Evolutionary conservation across 805 yeast genomes (phyloP).

Genomic region (Starmerella lactis-condensi): DNA sequence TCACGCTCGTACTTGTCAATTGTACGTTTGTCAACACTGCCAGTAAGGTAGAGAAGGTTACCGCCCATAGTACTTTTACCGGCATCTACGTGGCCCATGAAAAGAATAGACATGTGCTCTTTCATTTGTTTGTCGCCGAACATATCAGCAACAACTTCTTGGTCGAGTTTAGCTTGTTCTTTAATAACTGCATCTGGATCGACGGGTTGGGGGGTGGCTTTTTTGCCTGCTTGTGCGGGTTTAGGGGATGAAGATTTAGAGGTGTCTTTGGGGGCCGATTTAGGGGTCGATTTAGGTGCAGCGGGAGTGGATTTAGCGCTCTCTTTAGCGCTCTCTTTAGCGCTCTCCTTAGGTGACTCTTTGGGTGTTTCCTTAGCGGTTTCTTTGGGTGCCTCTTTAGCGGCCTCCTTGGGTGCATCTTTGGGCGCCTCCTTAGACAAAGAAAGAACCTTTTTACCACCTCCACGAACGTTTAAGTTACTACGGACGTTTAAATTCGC

Average conservation of each 20-base stretch:
- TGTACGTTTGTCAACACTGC: slow-evolving; percentile 96
- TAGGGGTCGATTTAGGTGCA: too few species aligned
- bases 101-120: slow-evolving; percentile 88
- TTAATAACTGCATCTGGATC: slow-evolving; percentile 16
- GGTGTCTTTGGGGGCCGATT: too few species aligned
- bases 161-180: slow-evolving; percentile 27
- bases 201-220: slow-evolving; percentile 6
- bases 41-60: slow-evolving; percentile 77
- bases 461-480: slow-evolving; percentile 1
- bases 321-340: not conserved
- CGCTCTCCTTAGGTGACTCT: slow-evolving; percentile 1
- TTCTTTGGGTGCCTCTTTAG: slow-evolving; percentile 1
- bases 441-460: slow-evolving; percentile 16
- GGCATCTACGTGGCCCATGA: slow-evolving; percentile 99
- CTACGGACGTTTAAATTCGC: slow-evolving; percentile 16
- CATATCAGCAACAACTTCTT: slow-evolving; percentile 75
- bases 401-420: slow-evolving; percentile 2
- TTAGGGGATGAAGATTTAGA: not conserved
- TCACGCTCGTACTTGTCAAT: slow-evolving; percentile 96
- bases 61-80: slow-evolving; percentile 99
- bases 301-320: not conserved
- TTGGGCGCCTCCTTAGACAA: slow-evolving; percentile 9
- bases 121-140: slow-evolving; percentile 45
- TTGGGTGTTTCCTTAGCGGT: slow-evolving; percentile 1
- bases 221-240: too few species aligned